phyloP scores from a whole-genome alignment of 352 stramenopile genomes.

The Blastocystis hominis region DNA sequence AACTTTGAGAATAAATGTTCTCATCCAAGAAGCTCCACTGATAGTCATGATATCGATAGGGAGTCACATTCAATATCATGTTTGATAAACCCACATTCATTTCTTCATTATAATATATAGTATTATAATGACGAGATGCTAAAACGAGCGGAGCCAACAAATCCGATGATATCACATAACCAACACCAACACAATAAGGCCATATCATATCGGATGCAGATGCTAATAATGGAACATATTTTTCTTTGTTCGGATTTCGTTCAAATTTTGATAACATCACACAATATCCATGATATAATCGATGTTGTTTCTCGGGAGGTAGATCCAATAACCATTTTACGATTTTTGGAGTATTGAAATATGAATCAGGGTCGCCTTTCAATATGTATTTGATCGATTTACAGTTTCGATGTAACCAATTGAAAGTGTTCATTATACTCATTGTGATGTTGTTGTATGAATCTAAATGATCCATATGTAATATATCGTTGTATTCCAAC shows the following conservation, averaged over 20 bases:
- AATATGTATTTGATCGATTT: conserved; percentile 30
- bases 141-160: too few relatives aligned
- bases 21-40: too few relatives aligned
- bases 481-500: conserved; percentile 17
- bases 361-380: conserved; percentile 38
- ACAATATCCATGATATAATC: conserved; percentile 2
- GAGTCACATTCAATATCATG: conserved; percentile 35
- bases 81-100: conserved; percentile 24
- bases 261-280: conserved; percentile 7
- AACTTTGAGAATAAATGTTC: too few relatives aligned
- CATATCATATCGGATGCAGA: conserved; percentile 17
- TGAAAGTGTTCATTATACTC: conserved; percentile 48
- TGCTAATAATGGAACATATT: conserved; percentile 11
- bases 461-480: conserved; percentile 44
- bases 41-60: conserved; percentile 43
- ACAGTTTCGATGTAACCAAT: conserved; percentile 46
- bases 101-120: conserved; percentile 19
- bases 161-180: conserved; percentile 44
- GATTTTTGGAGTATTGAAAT: conserved; percentile 32
- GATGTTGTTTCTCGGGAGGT: neutral
- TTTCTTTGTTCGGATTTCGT: neutral
- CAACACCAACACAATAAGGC: conserved; percentile 19
- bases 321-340: conserved; percentile 11
- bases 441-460: conserved; percentile 50
- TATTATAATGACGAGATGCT: conserved; percentile 28